A percentile compares a stretch with the other conserved stretches of the same genome.
Evolutionary conservation across 2,329 filamentous ascomycete species (phyloP).

Genomic region (Aspergillus glaucus): DNA sequence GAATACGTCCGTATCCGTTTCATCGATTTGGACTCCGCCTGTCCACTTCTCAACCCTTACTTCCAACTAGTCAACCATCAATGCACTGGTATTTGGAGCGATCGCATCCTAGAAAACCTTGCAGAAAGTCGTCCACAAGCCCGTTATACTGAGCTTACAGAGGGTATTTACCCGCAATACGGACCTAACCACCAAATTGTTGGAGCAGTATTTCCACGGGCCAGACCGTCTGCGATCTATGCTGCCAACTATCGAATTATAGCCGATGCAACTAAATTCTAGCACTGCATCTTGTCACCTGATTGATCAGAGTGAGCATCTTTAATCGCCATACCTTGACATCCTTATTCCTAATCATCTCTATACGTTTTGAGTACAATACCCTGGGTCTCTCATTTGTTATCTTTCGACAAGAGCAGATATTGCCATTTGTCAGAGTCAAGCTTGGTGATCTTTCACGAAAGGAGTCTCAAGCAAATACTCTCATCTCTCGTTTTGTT

Average conservation of each 20-base stretch:
- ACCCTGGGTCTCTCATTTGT: background rate
- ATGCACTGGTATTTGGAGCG: conserved; percentile 68
- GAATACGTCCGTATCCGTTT: conserved; percentile 65
- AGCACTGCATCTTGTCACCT: background rate
- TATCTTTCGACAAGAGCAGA: background rate
- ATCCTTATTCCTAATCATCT: background rate
- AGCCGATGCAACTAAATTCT: conserved; percentile 31
- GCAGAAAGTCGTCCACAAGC: conserved; percentile 52
- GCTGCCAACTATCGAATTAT: conserved; percentile 35
- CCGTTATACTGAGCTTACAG: conserved; percentile 56
- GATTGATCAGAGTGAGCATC: background rate
- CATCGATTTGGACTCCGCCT: conserved; percentile 66
- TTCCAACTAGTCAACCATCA: conserved; percentile 57
- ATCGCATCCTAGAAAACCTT: conserved; percentile 58
- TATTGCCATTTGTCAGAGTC: background rate
- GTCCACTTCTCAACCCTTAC: conserved; percentile 66
- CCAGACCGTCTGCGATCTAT: conserved; percentile 35
- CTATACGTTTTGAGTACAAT: background rate
- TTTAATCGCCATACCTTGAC: background rate
- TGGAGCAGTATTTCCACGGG: conserved; percentile 32
- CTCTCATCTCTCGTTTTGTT: background rate
- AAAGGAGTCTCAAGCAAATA: background rate
- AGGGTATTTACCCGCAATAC: conserved; percentile 51
- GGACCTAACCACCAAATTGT: conserved; percentile 25
- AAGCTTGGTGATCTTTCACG: background rate